These are phyloP conservation scores for Pyrenopolyporus hunteri DNA, from an alignment of 495 filamentous ascomycete species.

Conservation along the genomic window DNA sequence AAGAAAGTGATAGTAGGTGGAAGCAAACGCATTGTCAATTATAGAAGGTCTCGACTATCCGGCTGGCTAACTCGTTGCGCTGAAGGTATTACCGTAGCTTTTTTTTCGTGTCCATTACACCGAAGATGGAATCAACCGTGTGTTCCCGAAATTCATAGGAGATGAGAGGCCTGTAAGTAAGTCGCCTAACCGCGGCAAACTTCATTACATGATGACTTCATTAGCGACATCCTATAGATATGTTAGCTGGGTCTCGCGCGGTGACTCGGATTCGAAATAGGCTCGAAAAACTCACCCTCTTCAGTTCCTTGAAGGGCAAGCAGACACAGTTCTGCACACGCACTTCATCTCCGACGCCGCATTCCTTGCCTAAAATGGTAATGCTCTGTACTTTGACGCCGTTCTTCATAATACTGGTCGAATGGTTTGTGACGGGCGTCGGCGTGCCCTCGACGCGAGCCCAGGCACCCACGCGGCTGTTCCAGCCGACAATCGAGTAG, in stretches of 20 bases:
- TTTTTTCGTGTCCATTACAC: conserved; percentile 32
- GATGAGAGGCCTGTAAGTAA: conserved; percentile 21
- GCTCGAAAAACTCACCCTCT: conserved; percentile 73
- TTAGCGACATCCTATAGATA: conserved; percentile 78
- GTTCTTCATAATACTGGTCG: conserved; percentile 93
- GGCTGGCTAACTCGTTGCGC: conserved; percentile 17
- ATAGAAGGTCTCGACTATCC: conserved; percentile 23
- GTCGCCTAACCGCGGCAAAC: background rate
- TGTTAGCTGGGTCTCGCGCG: conserved; percentile 42
- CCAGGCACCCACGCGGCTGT: conserved; percentile 94
- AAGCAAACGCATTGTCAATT: conserved; percentile 20
- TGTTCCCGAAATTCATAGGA: conserved; percentile 9
- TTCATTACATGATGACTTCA: conserved; percentile 90
- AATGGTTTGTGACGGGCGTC: conserved; percentile 86
- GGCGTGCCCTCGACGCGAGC: conserved; percentile 96
- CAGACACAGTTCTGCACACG: conserved; percentile 98
- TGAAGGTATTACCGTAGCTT: conserved; percentile 28
- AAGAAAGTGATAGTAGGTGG: background rate
- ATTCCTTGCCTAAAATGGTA: conserved; percentile 97
- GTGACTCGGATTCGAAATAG: background rate
- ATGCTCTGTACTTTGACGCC: conserved; percentile 99
- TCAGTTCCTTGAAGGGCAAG: conserved; percentile 97
- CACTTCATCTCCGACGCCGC: conserved; percentile 91
- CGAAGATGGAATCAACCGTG: conserved; percentile 4
- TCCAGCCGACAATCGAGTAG: conserved; percentile 97